Percentiles rank a stretch among this genome's conserved stretches.
These are phyloP conservation scores for Chaetoscypha palmicola DNA, from an alignment of 2,329 filamentous ascomycete species.

Conservation along the genomic window DNA sequence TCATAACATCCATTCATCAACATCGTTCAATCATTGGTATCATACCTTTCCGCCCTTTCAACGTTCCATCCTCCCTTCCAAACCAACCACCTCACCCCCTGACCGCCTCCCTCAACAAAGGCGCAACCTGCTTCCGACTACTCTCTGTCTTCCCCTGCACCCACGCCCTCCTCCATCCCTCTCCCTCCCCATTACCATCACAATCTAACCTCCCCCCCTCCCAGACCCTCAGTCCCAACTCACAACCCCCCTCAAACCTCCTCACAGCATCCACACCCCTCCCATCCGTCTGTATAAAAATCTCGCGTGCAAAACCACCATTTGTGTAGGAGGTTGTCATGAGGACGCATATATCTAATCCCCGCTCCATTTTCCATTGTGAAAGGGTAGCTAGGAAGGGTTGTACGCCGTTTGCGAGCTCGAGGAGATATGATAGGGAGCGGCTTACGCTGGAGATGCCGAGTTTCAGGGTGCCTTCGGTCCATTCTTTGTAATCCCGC, in stretches of 20 bases:
- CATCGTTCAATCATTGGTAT: too few species aligned
- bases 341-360: constrained; percentile 63
- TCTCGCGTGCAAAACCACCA: constrained; percentile 55
- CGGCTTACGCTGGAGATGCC: constrained; percentile 64
- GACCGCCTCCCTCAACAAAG: constrained; percentile 54
- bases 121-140: constrained; percentile 63
- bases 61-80: too few species aligned
- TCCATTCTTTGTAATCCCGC: constrained; percentile 84
- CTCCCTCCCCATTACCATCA: constrained; percentile 24
- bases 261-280: constrained; percentile 43
- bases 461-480: constrained; percentile 44
- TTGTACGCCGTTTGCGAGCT: constrained; percentile 39
- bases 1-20: too few species aligned
- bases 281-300: constrained; percentile 58
- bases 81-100: background rate
- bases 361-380: constrained; percentile 47
- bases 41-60: too few species aligned
- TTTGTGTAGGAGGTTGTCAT: constrained; percentile 49
- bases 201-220: constrained; percentile 40
- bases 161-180: constrained; percentile 55
- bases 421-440: constrained; percentile 53
- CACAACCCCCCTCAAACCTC: constrained; percentile 44
- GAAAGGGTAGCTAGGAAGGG: constrained; percentile 43
- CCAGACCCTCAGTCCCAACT: constrained; percentile 52
- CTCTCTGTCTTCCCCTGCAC: constrained; percentile 53